Conservation (phyloP, 129 eudicot genomes). For the Rutidosis leptorrhynchoides region DNA sequence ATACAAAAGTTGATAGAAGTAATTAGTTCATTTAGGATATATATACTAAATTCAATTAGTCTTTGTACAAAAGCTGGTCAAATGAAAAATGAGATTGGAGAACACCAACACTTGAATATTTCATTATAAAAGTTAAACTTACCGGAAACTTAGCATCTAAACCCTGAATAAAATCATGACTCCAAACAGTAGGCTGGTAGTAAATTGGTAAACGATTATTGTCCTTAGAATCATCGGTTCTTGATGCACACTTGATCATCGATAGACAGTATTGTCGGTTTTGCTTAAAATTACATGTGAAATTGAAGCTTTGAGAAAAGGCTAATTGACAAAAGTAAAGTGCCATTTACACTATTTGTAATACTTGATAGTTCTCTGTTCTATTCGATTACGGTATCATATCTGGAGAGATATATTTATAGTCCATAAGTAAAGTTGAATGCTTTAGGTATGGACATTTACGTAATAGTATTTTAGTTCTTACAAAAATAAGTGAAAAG, state of each 20-base stretch:
- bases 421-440: too few species aligned
- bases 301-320: background rate
- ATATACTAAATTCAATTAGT: background rate
- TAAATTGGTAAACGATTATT: background rate
- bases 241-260: background rate
- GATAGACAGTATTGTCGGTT: background rate
- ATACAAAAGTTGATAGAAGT: background rate
- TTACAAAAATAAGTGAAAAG: too few species aligned
- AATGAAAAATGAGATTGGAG: background rate
- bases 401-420: too few species aligned
- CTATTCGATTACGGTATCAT: too few species aligned
- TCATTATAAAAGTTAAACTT: background rate
- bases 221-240: background rate
- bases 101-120: too few species aligned
- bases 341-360: background rate
- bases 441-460: too few species aligned
- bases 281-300: background rate
- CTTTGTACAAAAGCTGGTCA: background rate
- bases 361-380: too few species aligned
- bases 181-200: conserved; percentile 26
- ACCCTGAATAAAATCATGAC: conserved; percentile 16
- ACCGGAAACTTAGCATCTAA: conserved; percentile 10
- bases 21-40: background rate
- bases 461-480: too few species aligned
- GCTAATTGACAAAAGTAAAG: background rate